Evolutionary conservation across 1,284 basidiomycete species (phyloP).

Genomic region (Gymnopus androsaceus): DNA sequence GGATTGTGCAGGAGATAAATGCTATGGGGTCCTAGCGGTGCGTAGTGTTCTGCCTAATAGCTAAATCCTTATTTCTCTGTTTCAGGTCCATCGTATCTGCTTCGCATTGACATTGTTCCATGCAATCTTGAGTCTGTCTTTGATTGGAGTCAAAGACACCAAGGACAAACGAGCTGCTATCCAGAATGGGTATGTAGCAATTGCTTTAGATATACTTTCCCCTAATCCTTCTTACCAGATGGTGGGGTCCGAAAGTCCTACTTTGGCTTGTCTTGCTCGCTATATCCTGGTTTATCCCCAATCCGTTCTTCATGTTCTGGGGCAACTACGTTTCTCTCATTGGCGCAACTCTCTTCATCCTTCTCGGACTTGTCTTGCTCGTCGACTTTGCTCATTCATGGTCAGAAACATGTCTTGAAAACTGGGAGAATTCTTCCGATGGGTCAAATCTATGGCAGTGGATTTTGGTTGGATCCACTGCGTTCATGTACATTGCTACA

Average conservation of each 20-base stretch:
- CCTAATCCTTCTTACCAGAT: constrained; percentile 49
- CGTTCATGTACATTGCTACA: constrained; percentile 82
- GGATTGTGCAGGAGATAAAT: constrained; percentile 91
- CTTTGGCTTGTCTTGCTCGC: constrained; percentile 80
- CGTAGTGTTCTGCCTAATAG: constrained; percentile 29
- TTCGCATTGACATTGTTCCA: constrained; percentile 94
- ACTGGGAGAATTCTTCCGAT: constrained; percentile 81
- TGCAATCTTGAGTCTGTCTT: constrained; percentile 72
- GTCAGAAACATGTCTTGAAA: constrained; percentile 95
- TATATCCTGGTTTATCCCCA: constrained; percentile 90
- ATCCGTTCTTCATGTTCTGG: constrained; percentile 95
- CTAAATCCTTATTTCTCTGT: constrained; percentile 9
- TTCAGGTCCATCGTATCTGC: constrained; percentile 92
- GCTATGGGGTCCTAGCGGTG: constrained; percentile 96
- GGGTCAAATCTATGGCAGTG: constrained; percentile 94
- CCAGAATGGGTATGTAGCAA: constrained; percentile 87
- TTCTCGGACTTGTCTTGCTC: constrained; percentile 94
- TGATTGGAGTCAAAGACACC: constrained; percentile 90
- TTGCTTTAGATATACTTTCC: neutral
- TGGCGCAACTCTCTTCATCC: constrained; percentile 92
- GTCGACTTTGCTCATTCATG: constrained; percentile 99
- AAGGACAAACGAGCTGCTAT: constrained; percentile 89
- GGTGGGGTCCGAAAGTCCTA: constrained; percentile 98
- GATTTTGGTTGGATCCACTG: constrained; percentile 93
- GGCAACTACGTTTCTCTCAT: constrained; percentile 92